These are phyloP conservation scores for Penicillium manginii DNA, from an alignment of 495 filamentous ascomycete species.

Conservation along the genomic window DNA sequence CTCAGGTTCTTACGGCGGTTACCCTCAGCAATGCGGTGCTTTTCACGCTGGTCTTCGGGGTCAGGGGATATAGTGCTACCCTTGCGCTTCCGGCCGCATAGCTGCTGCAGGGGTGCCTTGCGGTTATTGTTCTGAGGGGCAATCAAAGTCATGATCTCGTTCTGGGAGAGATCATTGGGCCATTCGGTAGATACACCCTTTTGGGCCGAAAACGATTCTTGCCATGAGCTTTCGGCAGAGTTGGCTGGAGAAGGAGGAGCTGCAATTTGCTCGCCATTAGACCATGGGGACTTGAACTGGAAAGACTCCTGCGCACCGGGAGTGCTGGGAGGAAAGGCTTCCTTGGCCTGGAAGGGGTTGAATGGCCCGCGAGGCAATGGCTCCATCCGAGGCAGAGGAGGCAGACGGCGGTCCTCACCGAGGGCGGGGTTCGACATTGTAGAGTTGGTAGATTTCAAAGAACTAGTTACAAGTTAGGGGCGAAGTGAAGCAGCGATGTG, in stretches of 20 bases:
- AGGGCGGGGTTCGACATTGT: conserved; percentile 24
- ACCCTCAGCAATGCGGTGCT: conserved; percentile 52
- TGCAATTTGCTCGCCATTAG: conserved; percentile 35
- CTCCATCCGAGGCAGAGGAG: conserved; percentile 47
- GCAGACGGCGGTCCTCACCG: conserved; percentile 45
- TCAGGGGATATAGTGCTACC: conserved; percentile 40
- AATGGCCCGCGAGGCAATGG: conserved; percentile 49
- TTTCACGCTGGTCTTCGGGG: conserved; percentile 48
- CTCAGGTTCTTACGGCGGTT: conserved; percentile 51
- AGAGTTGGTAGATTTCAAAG: conserved; percentile 25
- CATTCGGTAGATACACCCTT: conserved; percentile 36
- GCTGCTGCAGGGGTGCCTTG: conserved; percentile 49
- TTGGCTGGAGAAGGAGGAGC: conserved; percentile 49
- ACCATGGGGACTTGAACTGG: conserved; percentile 44
- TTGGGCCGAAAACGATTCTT: conserved; percentile 41
- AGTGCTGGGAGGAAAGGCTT: conserved; percentile 39
- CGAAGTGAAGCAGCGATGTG: background rate
- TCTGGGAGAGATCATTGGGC: conserved; percentile 39
- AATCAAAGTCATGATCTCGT: conserved; percentile 44
- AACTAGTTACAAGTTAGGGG: conserved; percentile 16
- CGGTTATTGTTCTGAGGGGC: conserved; percentile 47
- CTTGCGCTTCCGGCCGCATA: conserved; percentile 52
- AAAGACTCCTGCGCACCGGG: conserved; percentile 43
- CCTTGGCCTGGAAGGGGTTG: conserved; percentile 41
- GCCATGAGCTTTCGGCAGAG: conserved; percentile 49